A percentile compares a stretch with the other conserved stretches of the same genome.
phyloP scores from a whole-genome alignment of 352 stramenopile genomes.

The Pythium periplocum region DNA sequence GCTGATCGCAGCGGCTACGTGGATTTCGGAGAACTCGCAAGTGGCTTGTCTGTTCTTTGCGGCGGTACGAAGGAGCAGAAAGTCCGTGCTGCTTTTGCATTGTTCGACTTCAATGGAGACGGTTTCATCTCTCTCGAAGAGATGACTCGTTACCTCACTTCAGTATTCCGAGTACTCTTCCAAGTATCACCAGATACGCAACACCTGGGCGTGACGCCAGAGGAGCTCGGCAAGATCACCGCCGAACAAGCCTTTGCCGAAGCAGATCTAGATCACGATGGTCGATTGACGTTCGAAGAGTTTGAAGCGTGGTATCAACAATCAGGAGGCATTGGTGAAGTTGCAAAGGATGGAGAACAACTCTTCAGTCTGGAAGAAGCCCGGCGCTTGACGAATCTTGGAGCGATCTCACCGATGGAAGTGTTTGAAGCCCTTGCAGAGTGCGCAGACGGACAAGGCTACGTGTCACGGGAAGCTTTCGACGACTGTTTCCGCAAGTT shows the following conservation, averaged over 20 bases:
- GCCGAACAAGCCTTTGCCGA: slow-evolving; percentile 74
- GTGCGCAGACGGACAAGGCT: slow-evolving; percentile 63
- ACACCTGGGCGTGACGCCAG: slow-evolving; percentile 51
- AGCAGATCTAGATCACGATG: slow-evolving; percentile 64
- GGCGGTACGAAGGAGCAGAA: slow-evolving; percentile 85
- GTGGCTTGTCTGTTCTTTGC: slow-evolving; percentile 77
- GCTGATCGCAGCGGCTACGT: slow-evolving; percentile 62
- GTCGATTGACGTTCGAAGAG: slow-evolving; percentile 74
- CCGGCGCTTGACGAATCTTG: slow-evolving; percentile 60
- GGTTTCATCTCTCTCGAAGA: slow-evolving; percentile 84
- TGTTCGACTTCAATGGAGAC: slow-evolving; percentile 89
- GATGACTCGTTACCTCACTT: slow-evolving; percentile 86
- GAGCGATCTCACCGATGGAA: slow-evolving; percentile 67
- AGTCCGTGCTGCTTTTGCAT: slow-evolving; percentile 72
- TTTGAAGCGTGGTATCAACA: slow-evolving; percentile 86
- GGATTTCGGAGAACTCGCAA: slow-evolving; percentile 81
- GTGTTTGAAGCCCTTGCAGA: slow-evolving; percentile 74
- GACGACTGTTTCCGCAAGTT: slow-evolving; percentile 76
- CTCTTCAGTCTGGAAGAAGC: slow-evolving; percentile 73
- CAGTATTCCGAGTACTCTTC: slow-evolving; percentile 83
- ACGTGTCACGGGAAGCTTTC: slow-evolving; percentile 66
- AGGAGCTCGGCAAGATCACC: slow-evolving; percentile 77
- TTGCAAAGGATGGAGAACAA: slow-evolving; percentile 74
- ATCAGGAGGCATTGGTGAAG: slow-evolving; percentile 59
- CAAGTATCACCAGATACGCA: slow-evolving; percentile 67